phyloP scores from a whole-genome alignment of 2,329 filamentous ascomycete species.

The Neobulgaria alba region DNA sequence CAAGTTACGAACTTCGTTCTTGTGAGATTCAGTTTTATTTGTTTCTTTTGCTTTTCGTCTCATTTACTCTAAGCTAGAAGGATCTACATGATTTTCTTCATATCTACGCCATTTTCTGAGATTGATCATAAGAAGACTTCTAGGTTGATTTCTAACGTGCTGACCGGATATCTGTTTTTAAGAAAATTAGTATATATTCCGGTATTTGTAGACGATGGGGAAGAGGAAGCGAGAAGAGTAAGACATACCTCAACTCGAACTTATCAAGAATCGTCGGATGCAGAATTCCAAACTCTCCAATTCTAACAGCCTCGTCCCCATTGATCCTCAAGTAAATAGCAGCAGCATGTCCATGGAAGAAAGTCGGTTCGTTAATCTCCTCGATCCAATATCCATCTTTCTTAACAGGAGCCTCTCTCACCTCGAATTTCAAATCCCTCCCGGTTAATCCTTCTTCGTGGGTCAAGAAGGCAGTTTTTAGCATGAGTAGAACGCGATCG shows the following conservation, averaged over 20 bases:
- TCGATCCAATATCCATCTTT: constrained; percentile 87
- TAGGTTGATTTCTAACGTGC: constrained; percentile 88
- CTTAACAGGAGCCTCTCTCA: constrained; percentile 45
- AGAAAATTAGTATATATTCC: constrained; percentile 13
- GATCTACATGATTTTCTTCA: too few species aligned
- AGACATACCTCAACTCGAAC: constrained; percentile 70
- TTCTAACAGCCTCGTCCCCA: constrained; percentile 59
- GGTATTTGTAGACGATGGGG: background rate
- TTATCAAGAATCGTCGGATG: constrained; percentile 91
- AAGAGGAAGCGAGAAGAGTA: background rate
- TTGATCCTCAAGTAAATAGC: constrained; percentile 69
- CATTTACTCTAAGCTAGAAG: too few species aligned
- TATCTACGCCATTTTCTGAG: background rate
- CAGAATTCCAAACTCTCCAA: constrained; percentile 89
- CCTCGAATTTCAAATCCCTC: constrained; percentile 44
- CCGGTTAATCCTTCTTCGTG: constrained; percentile 57
- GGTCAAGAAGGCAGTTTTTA: constrained; percentile 72
- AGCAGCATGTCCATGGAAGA: constrained; percentile 84
- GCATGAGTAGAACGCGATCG: constrained; percentile 87
- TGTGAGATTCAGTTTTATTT: too few species aligned
- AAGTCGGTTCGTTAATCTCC: constrained; percentile 83
- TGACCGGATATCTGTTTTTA: constrained; percentile 72
- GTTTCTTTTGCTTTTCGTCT: too few species aligned
- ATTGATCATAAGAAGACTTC: constrained; percentile 71
- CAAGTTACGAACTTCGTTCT: too few species aligned